Evolutionary conservation across 805 yeast genomes (phyloP).

Genomic region (Candida sanyiensis): DNA sequence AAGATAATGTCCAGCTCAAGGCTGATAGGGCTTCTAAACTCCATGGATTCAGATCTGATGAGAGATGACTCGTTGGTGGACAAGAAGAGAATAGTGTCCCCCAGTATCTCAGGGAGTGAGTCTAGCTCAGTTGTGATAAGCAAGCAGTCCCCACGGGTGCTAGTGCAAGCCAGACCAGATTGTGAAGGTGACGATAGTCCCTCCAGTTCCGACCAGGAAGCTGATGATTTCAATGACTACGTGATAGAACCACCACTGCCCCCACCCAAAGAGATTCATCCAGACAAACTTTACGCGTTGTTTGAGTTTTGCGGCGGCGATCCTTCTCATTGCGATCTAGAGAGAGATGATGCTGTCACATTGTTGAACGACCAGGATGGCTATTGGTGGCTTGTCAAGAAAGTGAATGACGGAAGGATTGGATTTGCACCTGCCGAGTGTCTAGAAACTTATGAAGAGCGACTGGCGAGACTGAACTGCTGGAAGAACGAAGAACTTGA

Average conservation of each 20-base stretch:
- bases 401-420: slow-evolving; percentile 54
- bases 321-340: slow-evolving; percentile 79
- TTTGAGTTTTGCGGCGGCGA: slow-evolving; percentile 90
- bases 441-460: slow-evolving; percentile 83
- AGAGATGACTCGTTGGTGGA: slow-evolving; percentile 21
- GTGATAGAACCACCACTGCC: slow-evolving; percentile 33
- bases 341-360: slow-evolving; percentile 75
- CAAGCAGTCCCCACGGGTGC: not conserved
- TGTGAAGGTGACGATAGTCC: not conserved
- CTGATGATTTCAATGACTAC: slow-evolving; percentile 39
- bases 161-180: not conserved
- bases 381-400: slow-evolving; percentile 92
- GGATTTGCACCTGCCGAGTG: slow-evolving; percentile 98
- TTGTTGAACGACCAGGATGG: slow-evolving; percentile 83
- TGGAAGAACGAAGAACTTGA: slow-evolving; percentile 74
- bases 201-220: slow-evolving; percentile 19
- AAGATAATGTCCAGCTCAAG: slow-evolving; percentile 19
- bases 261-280: slow-evolving; percentile 79
- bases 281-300: slow-evolving; percentile 76
- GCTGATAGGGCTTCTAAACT: slow-evolving; percentile 17
- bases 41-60: slow-evolving; percentile 17
- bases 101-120: slow-evolving; percentile 17
- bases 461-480: slow-evolving; percentile 87
- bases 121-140: slow-evolving; percentile 19
- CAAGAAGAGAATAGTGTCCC: slow-evolving; percentile 19